Evolutionary conservation across 1,284 basidiomycete species (phyloP).

Genomic region (Moesziomyces parantarcticus): DNA sequence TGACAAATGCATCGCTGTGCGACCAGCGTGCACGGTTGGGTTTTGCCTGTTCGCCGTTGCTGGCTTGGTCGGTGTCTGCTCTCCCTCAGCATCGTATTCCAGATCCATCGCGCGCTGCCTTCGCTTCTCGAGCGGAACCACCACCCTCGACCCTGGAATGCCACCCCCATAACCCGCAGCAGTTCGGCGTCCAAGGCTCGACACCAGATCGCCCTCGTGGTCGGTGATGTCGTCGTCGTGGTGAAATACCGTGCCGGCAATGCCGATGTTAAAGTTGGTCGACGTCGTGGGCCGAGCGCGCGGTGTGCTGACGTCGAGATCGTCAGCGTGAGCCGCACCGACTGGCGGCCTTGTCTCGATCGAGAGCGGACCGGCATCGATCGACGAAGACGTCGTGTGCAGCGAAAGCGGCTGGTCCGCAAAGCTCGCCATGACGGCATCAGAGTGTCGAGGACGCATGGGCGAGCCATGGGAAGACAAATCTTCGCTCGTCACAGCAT

Average conservation of each 20-base stretch:
- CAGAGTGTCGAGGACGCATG: slow-evolving; percentile 18
- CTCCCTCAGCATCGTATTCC: slow-evolving; percentile 27
- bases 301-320: slow-evolving; percentile 46
- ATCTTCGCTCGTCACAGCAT: background rate
- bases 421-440: background rate
- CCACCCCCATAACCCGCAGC: background rate
- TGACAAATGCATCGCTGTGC: too few relatives aligned
- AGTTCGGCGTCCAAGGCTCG: background rate
- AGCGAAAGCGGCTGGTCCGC: background rate
- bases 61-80: slow-evolving; percentile 41
- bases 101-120: slow-evolving; percentile 7
- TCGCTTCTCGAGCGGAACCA: slow-evolving; percentile 27
- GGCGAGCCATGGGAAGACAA: slow-evolving; percentile 9
- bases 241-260: slow-evolving; percentile 40
- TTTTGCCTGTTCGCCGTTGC: slow-evolving; percentile 5
- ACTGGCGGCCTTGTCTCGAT: background rate
- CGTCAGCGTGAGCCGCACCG: slow-evolving; percentile 18
- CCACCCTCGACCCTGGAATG: slow-evolving; percentile 4
- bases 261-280: slow-evolving; percentile 34
- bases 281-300: slow-evolving; percentile 32
- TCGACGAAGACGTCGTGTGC: background rate
- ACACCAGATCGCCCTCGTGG: slow-evolving; percentile 18
- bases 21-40: background rate
- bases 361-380: background rate
- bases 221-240: slow-evolving; percentile 39